Base-by-base conservation (phyloP, 2,329 filamentous ascomycete genomes). In the Colletotrichum sp. region DNA sequence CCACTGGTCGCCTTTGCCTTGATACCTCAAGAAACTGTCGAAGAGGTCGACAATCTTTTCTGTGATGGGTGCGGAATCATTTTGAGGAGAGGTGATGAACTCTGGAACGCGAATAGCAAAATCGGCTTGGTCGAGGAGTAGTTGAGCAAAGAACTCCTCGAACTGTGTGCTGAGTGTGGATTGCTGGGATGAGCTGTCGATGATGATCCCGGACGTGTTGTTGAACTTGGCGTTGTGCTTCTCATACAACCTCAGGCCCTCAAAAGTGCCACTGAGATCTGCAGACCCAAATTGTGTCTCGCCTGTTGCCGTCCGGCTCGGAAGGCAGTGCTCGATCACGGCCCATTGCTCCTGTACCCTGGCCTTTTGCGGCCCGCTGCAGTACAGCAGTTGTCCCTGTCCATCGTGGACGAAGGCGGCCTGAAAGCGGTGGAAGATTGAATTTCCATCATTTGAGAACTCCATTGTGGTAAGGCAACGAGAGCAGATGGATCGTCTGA, bases 1-100 rank as follows among this genome's bases (percentile, higher is more conserved):
- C 81, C 81, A 83, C 68, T 79, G 75, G 68, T 83, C 81, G 36
- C 74, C 59, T 8, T 39, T 67, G 39, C 77, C 76, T 6, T 70
- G 71, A 68, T 81, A 81, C 65, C 81, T 77, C 16, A 82, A 78
- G 32, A 75, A 70, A 8, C 55, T 62, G 67, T 82, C 80, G 60
- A 82, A 82, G 12, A 81, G 72, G 18, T 78, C 15, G 57, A 75
- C 73, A 8, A 75, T 15, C 55, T 60, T 26, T 5, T 64, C 57
- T 22, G 73, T 68, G 44, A 30, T 65, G 8, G 30, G n/a, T 13
- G 10, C 1, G 15, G 34, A 60, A 3, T 32, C 57, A 16, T 26
- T 5, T 6, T 44, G 26, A 7, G 64, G 1, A 2, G 22, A 34
- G 16, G n/a, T 36, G 1, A 75, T 52, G 16, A n/a, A 18, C 6